These are phyloP conservation scores for Lagenidium giganteum DNA, from an alignment of 352 stramenopile genomes.

Conservation along the genomic window DNA sequence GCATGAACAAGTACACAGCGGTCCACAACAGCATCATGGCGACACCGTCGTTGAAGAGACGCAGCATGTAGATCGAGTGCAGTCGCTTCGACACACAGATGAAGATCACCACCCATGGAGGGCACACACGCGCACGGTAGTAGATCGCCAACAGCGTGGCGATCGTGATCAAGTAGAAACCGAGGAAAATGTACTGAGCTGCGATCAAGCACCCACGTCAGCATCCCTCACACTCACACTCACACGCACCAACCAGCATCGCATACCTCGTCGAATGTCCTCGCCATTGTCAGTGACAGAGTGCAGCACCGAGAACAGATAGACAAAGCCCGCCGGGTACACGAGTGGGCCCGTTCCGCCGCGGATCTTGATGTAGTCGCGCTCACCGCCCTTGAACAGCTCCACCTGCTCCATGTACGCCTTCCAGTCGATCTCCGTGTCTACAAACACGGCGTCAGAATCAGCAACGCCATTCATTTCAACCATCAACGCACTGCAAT, in stretches of 20 bases:
- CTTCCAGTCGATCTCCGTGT: conserved; percentile 99
- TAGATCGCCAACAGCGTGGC: conserved; percentile 88
- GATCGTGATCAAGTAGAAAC: conserved; percentile 92
- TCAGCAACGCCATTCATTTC: too few relatives aligned
- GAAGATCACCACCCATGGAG: conserved; percentile 86
- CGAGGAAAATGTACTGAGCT: conserved; percentile 94
- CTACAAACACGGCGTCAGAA: conserved; percentile 16
- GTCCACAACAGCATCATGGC: conserved; percentile 95
- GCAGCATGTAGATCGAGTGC: conserved; percentile 98
- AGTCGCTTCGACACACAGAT: conserved; percentile 94
- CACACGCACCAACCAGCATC: too few relatives aligned
- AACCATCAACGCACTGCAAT: too few relatives aligned
- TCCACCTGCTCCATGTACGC: conserved; percentile 99
- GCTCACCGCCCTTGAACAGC: conserved; percentile 89
- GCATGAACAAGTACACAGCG: conserved; percentile 84
- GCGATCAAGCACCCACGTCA: conserved; percentile 10
- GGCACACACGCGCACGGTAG: conserved; percentile 65
- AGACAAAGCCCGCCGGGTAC: conserved; percentile 98
- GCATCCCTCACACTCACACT: too few relatives aligned
- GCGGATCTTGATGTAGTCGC: conserved; percentile 94
- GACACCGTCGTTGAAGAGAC: conserved; percentile 98
- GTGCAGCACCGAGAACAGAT: conserved; percentile 93
- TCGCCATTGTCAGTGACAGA: conserved; percentile 81
- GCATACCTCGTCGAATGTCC: conserved; percentile 64
- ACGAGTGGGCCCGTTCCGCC: conserved; percentile 97